These are phyloP conservation scores for Hysterium pulicare DNA, from an alignment of 2,329 filamentous ascomycete genomes.

Conservation along the genomic window DNA sequence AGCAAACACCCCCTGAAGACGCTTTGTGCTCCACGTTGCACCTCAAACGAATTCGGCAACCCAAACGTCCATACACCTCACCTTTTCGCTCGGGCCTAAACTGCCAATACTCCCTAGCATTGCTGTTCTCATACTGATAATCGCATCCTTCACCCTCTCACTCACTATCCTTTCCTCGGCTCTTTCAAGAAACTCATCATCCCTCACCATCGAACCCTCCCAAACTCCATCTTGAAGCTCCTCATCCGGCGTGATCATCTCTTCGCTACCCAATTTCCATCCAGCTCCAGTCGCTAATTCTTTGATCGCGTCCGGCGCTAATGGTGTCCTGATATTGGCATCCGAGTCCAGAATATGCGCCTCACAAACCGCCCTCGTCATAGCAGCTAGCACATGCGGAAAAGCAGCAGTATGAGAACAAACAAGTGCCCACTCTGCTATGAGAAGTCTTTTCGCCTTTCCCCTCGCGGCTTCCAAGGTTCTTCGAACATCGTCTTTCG, in stretches of 20 bases:
- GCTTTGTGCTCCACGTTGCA: too few relatives aligned
- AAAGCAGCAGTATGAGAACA: conserved; percentile 38
- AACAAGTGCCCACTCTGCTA: conserved; percentile 49
- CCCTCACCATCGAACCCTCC: conserved; percentile 38
- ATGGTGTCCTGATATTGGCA: conserved; percentile 49
- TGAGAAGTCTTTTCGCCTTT: conserved; percentile 35
- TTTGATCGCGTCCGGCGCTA: conserved; percentile 44
- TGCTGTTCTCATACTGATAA: not conserved
- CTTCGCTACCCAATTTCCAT: conserved; percentile 39
- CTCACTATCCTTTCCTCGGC: conserved; percentile 20
- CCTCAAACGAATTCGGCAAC: conserved; percentile 10
- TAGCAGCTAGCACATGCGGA: conserved; percentile 52
- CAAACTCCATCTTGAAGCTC: conserved; percentile 48
- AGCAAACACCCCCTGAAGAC: too few relatives aligned
- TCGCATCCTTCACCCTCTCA: conserved; percentile 3
- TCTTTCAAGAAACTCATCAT: conserved; percentile 27
- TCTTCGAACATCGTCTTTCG: conserved; percentile 30
- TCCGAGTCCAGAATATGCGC: conserved; percentile 35
- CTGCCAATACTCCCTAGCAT: not conserved
- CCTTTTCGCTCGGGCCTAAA: conserved; percentile 1
- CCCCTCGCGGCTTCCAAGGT: conserved; percentile 38
- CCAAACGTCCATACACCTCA: conserved; percentile 16
- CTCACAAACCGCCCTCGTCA: conserved; percentile 47
- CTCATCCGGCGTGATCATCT: conserved; percentile 33
- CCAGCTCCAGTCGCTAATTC: conserved; percentile 34